Base-by-base conservation (phyloP, 2,329 filamentous ascomycete genomes). In the Endothia cerciana region DNA sequence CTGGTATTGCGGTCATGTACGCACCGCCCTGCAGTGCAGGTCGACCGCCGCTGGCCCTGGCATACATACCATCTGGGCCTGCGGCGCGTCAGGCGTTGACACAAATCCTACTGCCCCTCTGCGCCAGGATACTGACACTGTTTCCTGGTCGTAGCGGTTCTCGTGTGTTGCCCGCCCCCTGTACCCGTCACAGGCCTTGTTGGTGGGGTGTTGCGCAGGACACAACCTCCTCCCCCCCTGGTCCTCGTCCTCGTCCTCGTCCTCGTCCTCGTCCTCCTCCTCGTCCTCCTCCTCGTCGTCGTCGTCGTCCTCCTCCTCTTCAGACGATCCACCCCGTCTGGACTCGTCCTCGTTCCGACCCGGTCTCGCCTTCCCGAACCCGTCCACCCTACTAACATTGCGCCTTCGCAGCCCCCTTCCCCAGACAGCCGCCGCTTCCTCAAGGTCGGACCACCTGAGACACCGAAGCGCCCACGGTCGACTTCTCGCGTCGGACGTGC, bases 121-220 rank as follows among this genome's bases (percentile, higher is more conserved):
- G 45, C 53, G 45, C 45, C 64, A 19, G 45, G 43, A 45, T 63
- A 59, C 64, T 65, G 60, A 65, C 64, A 53, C 11, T 40, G 45
- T 6, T 51, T 36, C 30, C 30, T 55, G 28, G 17, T 13, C 17
- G n/a, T 36, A 55, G 51, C 30, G 51, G 19, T 11, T 22, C 33
- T n/a, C n/a, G n/a, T n/a, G n/a, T n/a, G n/a, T n/a, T n/a, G n/a
- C n/a, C n/a, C n/a, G n/a, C n/a, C n/a, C n/a, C n/a, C n/a, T n/a
- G n/a, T n/a, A n/a, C n/a, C n/a, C n/a, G n/a, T n/a, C 40, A 41
- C 40, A 41, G 25, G 22, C 25, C 22, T 15, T 13, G 11, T 15
- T 41, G 15, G 40, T 19, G 15, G 6, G 40, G 40, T 41, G 15
- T 41, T 19, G 40, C 19, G 40, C 11, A 13, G 15, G 19, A 41